Base-by-base conservation (phyloP, 805 yeast genomes). In the Torulaspora microellipsoides region DNA sequence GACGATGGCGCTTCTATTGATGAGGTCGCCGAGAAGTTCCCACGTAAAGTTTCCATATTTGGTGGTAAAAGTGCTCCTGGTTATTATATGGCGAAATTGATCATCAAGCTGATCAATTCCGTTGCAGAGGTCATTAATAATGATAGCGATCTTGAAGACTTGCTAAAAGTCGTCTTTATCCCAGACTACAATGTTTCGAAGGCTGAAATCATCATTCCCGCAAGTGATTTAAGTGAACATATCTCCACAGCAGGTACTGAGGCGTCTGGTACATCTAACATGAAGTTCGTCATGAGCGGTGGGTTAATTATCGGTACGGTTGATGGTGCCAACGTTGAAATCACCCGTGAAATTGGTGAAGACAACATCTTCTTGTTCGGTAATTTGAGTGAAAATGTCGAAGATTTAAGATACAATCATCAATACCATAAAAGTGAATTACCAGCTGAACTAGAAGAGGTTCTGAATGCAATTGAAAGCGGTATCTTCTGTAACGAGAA, bases 31-130 rank as follows among this genome's bases (percentile, higher is more conserved):
- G 56, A 65, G 49, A 76, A 78, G 58, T 80, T 75, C 64, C 76
- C 79, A 46, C 82, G 96, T 47, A 85, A 83, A 60, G 93, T 85
- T 44, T 76, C 81, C 34, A 77, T 89, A 48, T 81, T 90, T 65
- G 97, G 97, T 53, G 97, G 97, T 62, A 89, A 90, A 68, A 85
- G 95, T 47, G 97, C 97, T 9, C 97, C 97, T n/a, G 97, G 97
- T 52, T 89, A 89, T 66, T 89, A 86, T 70, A 86, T 89, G 80
- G 97, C 97, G 47, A 89, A 89, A 68, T 77, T 85, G 46, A 85
- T 89, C 59, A 90, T 89, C 62, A 87, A 88, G 66, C 74, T 89
- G 65, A 77, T 89, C 60, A 89, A 85, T 64, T 68, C 85, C 42
- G 96, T 88, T 31, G 82, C 85, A 27, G 81, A 78, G 5, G 91